phyloP scores from a whole-genome alignment of 768 basidiomycete genomes.

The Rhodotorula sphaerocarpa region DNA sequence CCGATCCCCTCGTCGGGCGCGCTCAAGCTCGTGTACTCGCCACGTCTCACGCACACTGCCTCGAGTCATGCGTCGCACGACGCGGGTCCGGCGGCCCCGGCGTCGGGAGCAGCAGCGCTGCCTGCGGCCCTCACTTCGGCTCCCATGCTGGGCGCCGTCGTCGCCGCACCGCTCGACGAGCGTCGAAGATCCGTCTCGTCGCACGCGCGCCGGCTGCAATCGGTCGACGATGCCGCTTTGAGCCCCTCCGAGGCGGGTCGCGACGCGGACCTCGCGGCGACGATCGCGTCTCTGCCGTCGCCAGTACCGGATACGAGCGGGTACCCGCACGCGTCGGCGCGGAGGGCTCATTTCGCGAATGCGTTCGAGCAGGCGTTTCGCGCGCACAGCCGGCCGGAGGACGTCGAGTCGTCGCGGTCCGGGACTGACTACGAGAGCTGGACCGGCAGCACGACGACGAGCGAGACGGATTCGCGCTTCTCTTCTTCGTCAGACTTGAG shows the following conservation, averaged over 20 bases:
- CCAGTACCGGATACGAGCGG: neutral
- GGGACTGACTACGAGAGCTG: slow-evolving; percentile 18
- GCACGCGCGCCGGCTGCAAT: neutral
- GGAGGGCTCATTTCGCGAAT: too few relatives aligned
- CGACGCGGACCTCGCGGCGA: too few relatives aligned
- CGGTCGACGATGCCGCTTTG: too few relatives aligned
- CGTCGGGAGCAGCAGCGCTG: neutral
- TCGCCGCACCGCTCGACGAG: too few relatives aligned
- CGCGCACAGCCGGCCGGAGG: neutral
- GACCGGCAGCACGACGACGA: slow-evolving; percentile 22
- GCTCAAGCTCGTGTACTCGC: slow-evolving; percentile 30
- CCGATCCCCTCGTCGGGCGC: neutral
- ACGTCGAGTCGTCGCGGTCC: neutral
- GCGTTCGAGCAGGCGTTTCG: neutral
- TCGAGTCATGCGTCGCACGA: too few relatives aligned
- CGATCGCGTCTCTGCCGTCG: too few relatives aligned
- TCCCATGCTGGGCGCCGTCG: too few relatives aligned
- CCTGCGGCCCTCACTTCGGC: too few relatives aligned
- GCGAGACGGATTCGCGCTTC: slow-evolving; percentile 1
- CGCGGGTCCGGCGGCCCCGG: neutral
- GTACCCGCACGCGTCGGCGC: neutral
- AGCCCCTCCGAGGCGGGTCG: too few relatives aligned
- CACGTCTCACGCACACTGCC: neutral
- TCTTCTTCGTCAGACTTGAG: neutral
- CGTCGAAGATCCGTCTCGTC: neutral